A percentile compares a stretch with the other conserved stretches of the same genome.
Evolutionary conservation across 345 rosid species (phyloP).

Genomic region (Alliaria petiolata): DNA sequence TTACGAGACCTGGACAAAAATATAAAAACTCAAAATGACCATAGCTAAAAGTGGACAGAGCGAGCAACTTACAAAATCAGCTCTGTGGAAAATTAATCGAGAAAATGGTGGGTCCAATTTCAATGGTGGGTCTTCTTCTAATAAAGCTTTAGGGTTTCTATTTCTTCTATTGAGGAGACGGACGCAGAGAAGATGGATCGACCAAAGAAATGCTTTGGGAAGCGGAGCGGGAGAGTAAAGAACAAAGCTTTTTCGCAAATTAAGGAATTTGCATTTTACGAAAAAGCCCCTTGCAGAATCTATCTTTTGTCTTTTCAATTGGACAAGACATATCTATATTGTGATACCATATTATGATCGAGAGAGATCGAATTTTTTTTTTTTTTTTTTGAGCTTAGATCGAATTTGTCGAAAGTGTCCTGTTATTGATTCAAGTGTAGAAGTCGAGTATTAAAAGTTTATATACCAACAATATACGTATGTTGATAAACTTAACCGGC

Average conservation of each 20-base stretch:
- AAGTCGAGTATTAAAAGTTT: too few species aligned
- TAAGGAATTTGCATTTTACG: not conserved
- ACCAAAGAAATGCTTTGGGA: not conserved
- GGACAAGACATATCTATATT: not conserved
- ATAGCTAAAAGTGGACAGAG: not conserved
- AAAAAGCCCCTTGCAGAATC: not conserved
- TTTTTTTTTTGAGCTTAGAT: too few species aligned
- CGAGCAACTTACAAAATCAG: not conserved
- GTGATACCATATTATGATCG: not conserved
- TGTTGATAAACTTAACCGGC: too few species aligned
- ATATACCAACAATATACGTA: too few species aligned
- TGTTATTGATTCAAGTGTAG: too few species aligned
- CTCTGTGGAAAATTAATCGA: not conserved
- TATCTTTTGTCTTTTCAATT: not conserved
- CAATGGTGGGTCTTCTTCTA: constrained; percentile 4
- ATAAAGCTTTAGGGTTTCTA: constrained; percentile 7
- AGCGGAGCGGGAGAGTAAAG: not conserved
- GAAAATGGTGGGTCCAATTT: not conserved
- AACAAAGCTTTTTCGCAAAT: not conserved
- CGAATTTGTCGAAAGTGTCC: too few species aligned
- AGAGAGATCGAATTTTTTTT: too few species aligned
- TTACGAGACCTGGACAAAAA: not conserved
- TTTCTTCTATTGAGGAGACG: not conserved
- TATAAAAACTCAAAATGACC: not conserved
- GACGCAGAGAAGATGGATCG: not conserved